Evolutionary conservation across 345 rosid species (phyloP), one percentile per base, ranked within the genome.

Genomic region (Firmiana major): DNA sequence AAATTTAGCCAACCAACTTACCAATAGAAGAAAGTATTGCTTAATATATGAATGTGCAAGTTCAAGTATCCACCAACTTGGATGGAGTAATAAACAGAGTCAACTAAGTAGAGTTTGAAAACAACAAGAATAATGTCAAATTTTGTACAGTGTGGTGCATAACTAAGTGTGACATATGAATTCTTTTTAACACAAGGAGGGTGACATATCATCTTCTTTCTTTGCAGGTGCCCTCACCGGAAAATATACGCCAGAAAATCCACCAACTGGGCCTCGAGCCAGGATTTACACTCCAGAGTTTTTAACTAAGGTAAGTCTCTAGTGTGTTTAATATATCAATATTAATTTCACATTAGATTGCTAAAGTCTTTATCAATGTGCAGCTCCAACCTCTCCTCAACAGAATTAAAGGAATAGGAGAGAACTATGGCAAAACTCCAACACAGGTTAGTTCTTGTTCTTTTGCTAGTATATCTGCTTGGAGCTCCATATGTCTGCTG

Each of bases 211-310:
- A 48, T 71, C 63, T 19, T 59, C 62, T 58, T 45, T 72, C 34
- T 45, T 79, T 76, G 77, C 86, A 96, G 97, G 98, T 75, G 92
- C 85, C 81, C 92, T 96, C 12, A 96, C 99, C 1, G 99, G 99
- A 79, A 96, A 96, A 82, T 96, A 93, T 82, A 92, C 91, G 15
- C 94, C 97, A 64, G 89, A 90, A 77, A 96, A 91, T 78, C 91
- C 91, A 66, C 98, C 97, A 28, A 81, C 89, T 9, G 99, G 99
- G 31, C 97, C 98, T 77, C 91, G 98, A 17, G 88, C 90, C 75
- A 83, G 57, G 82, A 87, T 96, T 63, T 96, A 96, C 80, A 91
- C 97, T 63, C 89, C 89, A 3, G 94, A 93, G 74, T 85, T 89
- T 79, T 80, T 96, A 81, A 89, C 82, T 31, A 86, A 83, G 89